These are phyloP conservation scores for Penicillium palitans DNA, from an alignment of 2,329 filamentous ascomycete species.

Conservation along the genomic window DNA sequence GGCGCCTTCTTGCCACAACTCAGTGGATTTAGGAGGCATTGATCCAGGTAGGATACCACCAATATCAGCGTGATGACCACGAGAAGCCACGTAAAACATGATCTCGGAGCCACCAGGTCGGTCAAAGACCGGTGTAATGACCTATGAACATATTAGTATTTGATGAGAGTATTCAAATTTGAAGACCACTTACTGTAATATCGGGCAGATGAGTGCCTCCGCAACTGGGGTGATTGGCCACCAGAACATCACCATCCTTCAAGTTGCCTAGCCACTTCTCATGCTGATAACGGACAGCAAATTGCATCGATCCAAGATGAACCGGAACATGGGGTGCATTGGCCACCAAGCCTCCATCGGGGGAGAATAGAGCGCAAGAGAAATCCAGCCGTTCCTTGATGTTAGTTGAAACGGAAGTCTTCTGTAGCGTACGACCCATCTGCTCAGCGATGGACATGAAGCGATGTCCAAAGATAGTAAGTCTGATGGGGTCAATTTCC, in stretches of 20 bases:
- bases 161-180: not conserved
- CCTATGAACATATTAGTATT: slow-evolving; percentile 17
- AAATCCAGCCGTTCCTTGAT: slow-evolving; percentile 87
- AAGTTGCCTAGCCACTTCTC: slow-evolving; percentile 78
- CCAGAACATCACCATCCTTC: slow-evolving; percentile 76
- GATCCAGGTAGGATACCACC: slow-evolving; percentile 79
- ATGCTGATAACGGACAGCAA: slow-evolving; percentile 74
- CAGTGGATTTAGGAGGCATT: slow-evolving; percentile 65
- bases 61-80: slow-evolving; percentile 81
- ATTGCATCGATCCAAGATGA: slow-evolving; percentile 82
- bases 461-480: slow-evolving; percentile 57
- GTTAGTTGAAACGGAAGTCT: slow-evolving; percentile 61
- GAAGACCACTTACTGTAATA: slow-evolving; percentile 61
- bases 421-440: slow-evolving; percentile 59
- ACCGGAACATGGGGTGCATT: slow-evolving; percentile 75
- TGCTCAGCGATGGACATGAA: slow-evolving; percentile 63
- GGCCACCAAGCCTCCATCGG: slow-evolving; percentile 68
- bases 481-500: slow-evolving; percentile 52
- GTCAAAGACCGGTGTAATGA: slow-evolving; percentile 76
- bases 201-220: slow-evolving; percentile 82
- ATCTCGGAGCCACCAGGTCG: slow-evolving; percentile 63
- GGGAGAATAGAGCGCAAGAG: slow-evolving; percentile 78
- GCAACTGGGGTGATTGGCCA: slow-evolving; percentile 81
- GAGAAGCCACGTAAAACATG: slow-evolving; percentile 77
- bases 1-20: slow-evolving; percentile 51